These are phyloP conservation scores for Blyttiomyces sp. DNA, from an alignment of 371 early-diverging fungal species.

Conservation along the genomic window DNA sequence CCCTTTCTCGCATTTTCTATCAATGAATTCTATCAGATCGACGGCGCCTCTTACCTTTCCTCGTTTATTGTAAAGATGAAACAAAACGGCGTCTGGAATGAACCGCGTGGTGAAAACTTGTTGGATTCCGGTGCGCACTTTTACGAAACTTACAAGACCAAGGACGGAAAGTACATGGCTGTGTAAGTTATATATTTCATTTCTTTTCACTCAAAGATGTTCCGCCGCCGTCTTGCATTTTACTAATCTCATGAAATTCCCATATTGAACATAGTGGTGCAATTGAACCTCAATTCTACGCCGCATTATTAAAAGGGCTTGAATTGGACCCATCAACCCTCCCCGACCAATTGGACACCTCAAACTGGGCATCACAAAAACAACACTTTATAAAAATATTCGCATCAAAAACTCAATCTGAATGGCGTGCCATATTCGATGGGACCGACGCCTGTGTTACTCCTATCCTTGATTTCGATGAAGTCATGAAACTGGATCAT, in stretches of 20 bases:
- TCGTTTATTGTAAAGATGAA: conserved; percentile 61
- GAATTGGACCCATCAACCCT: conserved; percentile 36
- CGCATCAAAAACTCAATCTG: conserved; percentile 55
- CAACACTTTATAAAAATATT: conserved; percentile 51
- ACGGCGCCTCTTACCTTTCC: conserved; percentile 53
- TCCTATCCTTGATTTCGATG: conserved; percentile 58
- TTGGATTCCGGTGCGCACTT: conserved; percentile 73
- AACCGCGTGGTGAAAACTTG: conserved; percentile 59
- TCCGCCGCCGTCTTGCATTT: not conserved
- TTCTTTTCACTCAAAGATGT: not conserved
- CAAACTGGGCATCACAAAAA: conserved; percentile 57
- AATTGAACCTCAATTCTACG: conserved; percentile 70
- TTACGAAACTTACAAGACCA: conserved; percentile 68
- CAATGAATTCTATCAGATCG: conserved; percentile 30
- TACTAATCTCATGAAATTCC: not conserved
- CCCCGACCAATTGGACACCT: conserved; percentile 55
- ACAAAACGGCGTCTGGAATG: conserved; percentile 53
- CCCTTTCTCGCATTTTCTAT: not conserved
- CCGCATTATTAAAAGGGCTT: conserved; percentile 52
- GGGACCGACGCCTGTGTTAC: conserved; percentile 71
- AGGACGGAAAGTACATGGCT: conserved; percentile 65
- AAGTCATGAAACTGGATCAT: conserved; percentile 22
- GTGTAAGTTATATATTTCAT: conserved; percentile 43
- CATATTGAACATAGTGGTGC: conserved; percentile 50
- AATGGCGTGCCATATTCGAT: conserved; percentile 67